Percentiles rank a stretch among this genome's conserved stretches.
These are phyloP conservation scores for Russula griseocarnosa DNA, from an alignment of 768 basidiomycete genomes.

Conservation along the genomic window DNA sequence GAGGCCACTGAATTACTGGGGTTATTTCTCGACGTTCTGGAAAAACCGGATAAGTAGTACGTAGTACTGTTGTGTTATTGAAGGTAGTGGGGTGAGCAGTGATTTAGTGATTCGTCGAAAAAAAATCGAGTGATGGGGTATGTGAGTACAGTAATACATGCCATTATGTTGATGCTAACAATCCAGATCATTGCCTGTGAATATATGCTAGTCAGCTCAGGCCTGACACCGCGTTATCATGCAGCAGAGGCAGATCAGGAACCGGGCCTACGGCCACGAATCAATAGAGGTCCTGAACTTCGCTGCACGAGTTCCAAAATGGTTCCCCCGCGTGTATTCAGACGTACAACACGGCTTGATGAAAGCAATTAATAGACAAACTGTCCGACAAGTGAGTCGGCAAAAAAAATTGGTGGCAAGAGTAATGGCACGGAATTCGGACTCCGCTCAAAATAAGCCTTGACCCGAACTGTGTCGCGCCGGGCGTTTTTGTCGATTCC, in stretches of 20 bases:
- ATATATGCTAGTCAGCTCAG: not conserved
- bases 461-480: conserved; percentile 25
- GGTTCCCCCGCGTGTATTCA: not conserved
- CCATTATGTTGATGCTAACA: not conserved
- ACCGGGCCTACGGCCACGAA: not conserved
- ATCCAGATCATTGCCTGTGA: not conserved
- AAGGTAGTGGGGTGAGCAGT: not conserved
- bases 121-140: not conserved
- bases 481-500: conserved; percentile 26
- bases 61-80: not conserved
- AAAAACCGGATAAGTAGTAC: not conserved
- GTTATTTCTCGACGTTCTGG: no score
- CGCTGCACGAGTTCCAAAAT: not conserved
- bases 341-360: conserved; percentile 4
- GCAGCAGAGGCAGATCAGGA: not conserved
- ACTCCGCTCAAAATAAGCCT: conserved; percentile 26
- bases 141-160: no score
- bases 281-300: conserved; percentile 4
- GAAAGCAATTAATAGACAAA: no score
- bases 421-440: conserved; percentile 1
- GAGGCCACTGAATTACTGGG: no score
- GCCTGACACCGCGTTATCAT: not conserved
- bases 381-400: not conserved
- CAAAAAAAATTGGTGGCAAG: conserved; percentile 16
- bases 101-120: not conserved